A percentile compares a stretch with the other conserved stretches of the same genome.
These are phyloP conservation scores for Colletotrichum musicola DNA, from an alignment of 2,329 filamentous ascomycete genomes.

Conservation along the genomic window DNA sequence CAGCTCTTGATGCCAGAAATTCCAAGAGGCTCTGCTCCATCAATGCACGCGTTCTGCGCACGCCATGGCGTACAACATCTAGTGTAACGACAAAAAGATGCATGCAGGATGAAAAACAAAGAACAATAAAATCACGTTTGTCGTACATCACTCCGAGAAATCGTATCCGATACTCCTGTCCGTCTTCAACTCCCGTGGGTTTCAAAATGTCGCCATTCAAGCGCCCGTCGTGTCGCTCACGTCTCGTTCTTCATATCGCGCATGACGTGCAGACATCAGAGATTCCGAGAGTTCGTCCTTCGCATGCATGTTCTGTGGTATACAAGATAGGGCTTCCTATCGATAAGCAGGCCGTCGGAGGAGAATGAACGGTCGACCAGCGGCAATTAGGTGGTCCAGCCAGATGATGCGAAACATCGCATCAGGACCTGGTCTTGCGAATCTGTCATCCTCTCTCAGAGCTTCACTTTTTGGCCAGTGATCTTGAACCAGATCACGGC, in stretches of 20 bases:
- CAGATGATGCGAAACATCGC: slow-evolving; percentile 18
- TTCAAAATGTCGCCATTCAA: slow-evolving; percentile 20
- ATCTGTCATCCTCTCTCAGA: slow-evolving; percentile 48
- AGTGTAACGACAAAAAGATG: slow-evolving; percentile 16
- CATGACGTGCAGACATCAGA: slow-evolving; percentile 29
- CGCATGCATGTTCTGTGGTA: slow-evolving; percentile 33
- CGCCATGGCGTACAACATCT: slow-evolving; percentile 19
- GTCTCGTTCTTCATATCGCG: slow-evolving; percentile 30
- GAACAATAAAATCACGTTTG: slow-evolving; percentile 11
- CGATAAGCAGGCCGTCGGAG: slow-evolving; percentile 31
- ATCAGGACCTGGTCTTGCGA: slow-evolving; percentile 19
- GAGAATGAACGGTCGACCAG: slow-evolving; percentile 37
- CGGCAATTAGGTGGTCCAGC: slow-evolving; percentile 33
- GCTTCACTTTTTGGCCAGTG: slow-evolving; percentile 71
- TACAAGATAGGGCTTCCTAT: slow-evolving; percentile 33
- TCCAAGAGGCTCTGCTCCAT: slow-evolving; percentile 23
- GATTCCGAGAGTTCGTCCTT: slow-evolving; percentile 15
- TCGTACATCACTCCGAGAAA: slow-evolving; percentile 22
- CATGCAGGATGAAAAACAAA: neutral
- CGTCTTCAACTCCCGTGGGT: slow-evolving; percentile 30
- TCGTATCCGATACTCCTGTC: slow-evolving; percentile 30
- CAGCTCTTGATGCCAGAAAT: slow-evolving; percentile 28
- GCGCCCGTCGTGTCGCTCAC: slow-evolving; percentile 7
- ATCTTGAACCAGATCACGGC: slow-evolving; percentile 73
- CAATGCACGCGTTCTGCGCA: slow-evolving; percentile 16